A percentile compares a stretch with the other conserved stretches of the same genome.
Evolutionary conservation across 345 rosid genomes (phyloP).

Genomic region (Barbarea vulgaris): DNA sequence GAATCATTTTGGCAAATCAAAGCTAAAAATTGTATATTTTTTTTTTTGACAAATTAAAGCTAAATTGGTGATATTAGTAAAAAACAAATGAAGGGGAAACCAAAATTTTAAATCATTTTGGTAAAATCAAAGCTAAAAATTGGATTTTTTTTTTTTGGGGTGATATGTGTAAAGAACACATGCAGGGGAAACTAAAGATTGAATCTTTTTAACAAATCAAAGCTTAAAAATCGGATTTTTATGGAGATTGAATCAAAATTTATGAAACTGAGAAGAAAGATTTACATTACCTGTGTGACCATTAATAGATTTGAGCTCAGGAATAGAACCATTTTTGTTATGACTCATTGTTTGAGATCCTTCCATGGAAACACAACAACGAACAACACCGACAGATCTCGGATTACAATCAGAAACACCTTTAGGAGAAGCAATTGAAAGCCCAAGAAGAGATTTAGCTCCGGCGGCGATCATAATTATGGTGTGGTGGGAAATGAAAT

Average conservation of each 20-base stretch:
- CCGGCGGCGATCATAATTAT: conserved; percentile 38
- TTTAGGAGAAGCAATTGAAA: conserved; percentile 29
- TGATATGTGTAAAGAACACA: background rate
- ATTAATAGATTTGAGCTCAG: conserved; percentile 31
- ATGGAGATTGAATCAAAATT: background rate
- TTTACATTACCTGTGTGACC: conserved; percentile 29
- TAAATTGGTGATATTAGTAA: background rate
- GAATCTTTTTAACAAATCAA: background rate
- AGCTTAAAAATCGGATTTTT: background rate
- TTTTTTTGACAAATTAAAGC: background rate
- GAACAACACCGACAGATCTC: conserved; percentile 40
- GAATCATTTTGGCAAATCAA: background rate
- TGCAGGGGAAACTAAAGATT: background rate
- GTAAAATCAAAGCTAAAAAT: background rate
- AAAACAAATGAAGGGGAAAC: background rate
- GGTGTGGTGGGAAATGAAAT: background rate
- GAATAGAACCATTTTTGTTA: conserved; percentile 34
- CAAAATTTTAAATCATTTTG: background rate
- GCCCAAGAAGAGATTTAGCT: conserved; percentile 34
- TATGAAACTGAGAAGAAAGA: background rate
- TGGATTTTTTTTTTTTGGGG: too few relatives aligned
- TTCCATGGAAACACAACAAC: conserved; percentile 43
- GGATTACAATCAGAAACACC: conserved; percentile 11
- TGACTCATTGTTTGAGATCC: conserved; percentile 35
- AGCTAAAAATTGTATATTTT: background rate